Conservation (phyloP, 1,139 yeast genomes). For the Yamadazyma pseudoaaseri region DNA sequence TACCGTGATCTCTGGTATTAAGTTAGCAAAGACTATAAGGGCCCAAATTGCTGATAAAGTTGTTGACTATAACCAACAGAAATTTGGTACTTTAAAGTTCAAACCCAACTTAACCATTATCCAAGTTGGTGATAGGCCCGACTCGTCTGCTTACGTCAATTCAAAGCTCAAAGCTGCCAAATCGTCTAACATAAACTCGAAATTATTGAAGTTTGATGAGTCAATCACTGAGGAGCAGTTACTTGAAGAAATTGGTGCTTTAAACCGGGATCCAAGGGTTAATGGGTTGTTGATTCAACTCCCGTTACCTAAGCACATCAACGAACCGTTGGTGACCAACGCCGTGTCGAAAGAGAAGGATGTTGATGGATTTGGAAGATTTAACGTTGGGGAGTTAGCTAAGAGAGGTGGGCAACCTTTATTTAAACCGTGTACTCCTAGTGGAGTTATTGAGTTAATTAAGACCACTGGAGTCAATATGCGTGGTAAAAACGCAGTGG, state of each 20-base stretch:
- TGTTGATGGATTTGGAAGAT: constrained; percentile 77
- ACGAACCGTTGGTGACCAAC: constrained; percentile 67
- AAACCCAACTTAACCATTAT: constrained; percentile 65
- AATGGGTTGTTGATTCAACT: constrained; percentile 73
- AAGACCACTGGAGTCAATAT: constrained; percentile 59
- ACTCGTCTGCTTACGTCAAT: constrained; percentile 73
- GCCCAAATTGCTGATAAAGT: constrained; percentile 41
- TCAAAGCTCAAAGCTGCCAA: constrained; percentile 73
- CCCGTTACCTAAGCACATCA: constrained; percentile 69
- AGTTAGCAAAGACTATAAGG: constrained; percentile 41
- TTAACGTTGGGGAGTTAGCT: constrained; percentile 73
- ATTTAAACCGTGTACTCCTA: constrained; percentile 79
- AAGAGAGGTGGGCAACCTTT: constrained; percentile 71
- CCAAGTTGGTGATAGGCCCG: constrained; percentile 77
- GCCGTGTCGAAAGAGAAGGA: constrained; percentile 68
- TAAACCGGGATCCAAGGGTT: constrained; percentile 62
- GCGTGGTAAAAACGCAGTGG: constrained; percentile 72
- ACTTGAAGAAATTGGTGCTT: constrained; percentile 50
- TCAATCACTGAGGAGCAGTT: constrained; percentile 56
- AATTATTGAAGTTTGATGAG: constrained; percentile 56
- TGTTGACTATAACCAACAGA: constrained; percentile 33
- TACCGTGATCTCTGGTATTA: constrained; percentile 44
- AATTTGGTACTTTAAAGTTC: constrained; percentile 38
- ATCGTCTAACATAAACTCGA: constrained; percentile 63
- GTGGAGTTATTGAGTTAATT: constrained; percentile 68